These are phyloP conservation scores for Boletus rex-veris DNA, from an alignment of 768 basidiomycete genomes.

Conservation along the genomic window DNA sequence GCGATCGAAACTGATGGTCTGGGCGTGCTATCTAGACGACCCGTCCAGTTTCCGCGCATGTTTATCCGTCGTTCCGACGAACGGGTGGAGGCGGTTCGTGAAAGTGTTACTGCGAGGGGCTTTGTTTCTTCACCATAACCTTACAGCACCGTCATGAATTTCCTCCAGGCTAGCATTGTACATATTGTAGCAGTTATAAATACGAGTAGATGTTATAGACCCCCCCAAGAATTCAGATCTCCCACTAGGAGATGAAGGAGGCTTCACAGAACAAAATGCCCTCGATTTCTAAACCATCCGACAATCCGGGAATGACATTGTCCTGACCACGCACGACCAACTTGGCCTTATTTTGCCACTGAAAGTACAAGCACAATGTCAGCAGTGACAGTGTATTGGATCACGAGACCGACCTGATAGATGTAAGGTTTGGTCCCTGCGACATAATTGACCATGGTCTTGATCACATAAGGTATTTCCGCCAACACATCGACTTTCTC, in stretches of 20 bases:
- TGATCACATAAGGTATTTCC: constrained; percentile 90
- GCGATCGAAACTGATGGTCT: not conserved
- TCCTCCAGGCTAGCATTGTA: not conserved
- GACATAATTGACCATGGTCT: constrained; percentile 90
- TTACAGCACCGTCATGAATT: not conserved
- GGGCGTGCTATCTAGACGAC: constrained; percentile 7
- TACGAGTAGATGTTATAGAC: constrained; percentile 2
- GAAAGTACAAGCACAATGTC: not conserved
- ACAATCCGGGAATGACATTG: constrained; percentile 38
- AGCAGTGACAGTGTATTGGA: not conserved
- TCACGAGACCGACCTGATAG: constrained; percentile 66
- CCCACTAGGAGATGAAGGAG: constrained; percentile 70
- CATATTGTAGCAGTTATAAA: constrained; percentile 9
- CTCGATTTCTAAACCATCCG: constrained; percentile 45
- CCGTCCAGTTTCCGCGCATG: constrained; percentile 21
- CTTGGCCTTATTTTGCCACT: constrained; percentile 61
- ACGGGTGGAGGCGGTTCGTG: constrained; percentile 3
- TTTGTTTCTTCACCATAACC: too few species aligned
- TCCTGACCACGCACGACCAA: constrained; percentile 46
- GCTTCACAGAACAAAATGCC: constrained; percentile 86
- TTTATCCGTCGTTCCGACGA: constrained; percentile 19
- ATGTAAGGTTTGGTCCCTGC: constrained; percentile 92
- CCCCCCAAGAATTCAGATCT: too few species aligned
- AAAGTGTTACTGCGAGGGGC: not conserved
- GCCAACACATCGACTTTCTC: constrained; percentile 95